Base-by-base conservation (phyloP, 306 rosid genomes). In the Inga leiocalycina region DNA sequence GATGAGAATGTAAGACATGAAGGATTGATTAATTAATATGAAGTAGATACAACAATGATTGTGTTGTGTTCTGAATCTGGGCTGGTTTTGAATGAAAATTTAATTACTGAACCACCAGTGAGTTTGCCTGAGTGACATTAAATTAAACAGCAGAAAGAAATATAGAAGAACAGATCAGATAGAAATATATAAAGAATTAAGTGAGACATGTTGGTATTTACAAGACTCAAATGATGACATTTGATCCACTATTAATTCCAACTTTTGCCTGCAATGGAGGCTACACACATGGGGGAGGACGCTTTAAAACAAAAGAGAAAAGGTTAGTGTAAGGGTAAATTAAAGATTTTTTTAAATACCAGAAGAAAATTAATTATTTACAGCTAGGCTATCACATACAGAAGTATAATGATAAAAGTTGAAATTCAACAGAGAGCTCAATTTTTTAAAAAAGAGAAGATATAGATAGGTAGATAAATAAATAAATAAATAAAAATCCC, bases 1-100 rank as follows among this genome's bases (percentile, higher is more conserved):
- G 12, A 12, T 54, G 1, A 56, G 24, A 56, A 61, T 32, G n/a
- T 65, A 15, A 34, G 41, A 65, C 43, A 65, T 69, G 75, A 41
- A 20, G 43, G 52, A 70, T 82, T 80, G 79, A 80, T 37, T 52
- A 82, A 79, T 85, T 79, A 82, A 79, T 76, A 30, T 27, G 66
- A 75, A 65, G 43, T 4, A 65, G 43, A 20, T 32, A 65, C 43
- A 65, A 65, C 15, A 30, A 54, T 71, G 52, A 82, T 80, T 49
- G 43, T 43, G 27, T 43, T 43, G 52, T 27, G 59, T 52, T 52
- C 41, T 79, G 88, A 87, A 85, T 83, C 86, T 79, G 39, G 16
- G 84, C 79, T 87, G 88, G 80, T 80, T 76, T 39, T 84, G 88
- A 81, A 81, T 79, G 32, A 56, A 83, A 83, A 87, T 79, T 83